Conservation (phyloP, 2,329 filamentous ascomycete species). For the Orbilia quercus region DNA sequence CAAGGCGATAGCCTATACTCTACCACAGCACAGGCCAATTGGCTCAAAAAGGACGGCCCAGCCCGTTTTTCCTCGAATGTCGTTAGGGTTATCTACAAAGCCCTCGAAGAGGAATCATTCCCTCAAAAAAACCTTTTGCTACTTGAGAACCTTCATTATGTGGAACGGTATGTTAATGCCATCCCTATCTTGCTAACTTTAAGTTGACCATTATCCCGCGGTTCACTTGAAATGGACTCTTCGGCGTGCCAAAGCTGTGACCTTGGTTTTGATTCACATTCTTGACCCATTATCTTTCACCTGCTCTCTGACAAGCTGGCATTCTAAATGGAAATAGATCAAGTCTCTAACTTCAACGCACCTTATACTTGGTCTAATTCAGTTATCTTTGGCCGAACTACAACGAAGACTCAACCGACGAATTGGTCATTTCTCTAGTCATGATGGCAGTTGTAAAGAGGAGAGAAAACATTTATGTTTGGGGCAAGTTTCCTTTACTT, state of each 20-base stretch:
- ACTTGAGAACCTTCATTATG: constrained; percentile 87
- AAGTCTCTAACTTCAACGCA: no score
- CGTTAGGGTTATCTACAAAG: constrained; percentile 89
- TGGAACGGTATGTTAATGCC: constrained; percentile 74
- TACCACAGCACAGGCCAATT: constrained; percentile 83
- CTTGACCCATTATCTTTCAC: no score
- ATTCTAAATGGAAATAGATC: no score
- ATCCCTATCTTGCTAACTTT: constrained; percentile 13
- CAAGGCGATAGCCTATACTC: constrained; percentile 78
- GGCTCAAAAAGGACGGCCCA: constrained; percentile 73
- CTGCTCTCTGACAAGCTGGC: no score
- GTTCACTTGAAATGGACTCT: no score
- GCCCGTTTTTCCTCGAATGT: constrained; percentile 80
- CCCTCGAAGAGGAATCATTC: constrained; percentile 83
- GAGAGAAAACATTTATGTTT: constrained; percentile 85
- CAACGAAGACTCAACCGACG: constrained; percentile 86
- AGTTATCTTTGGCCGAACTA: constrained; percentile 97
- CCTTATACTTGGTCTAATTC: constrained; percentile 23
- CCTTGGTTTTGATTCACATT: no score
- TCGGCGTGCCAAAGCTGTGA: no score
- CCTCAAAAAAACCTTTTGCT: constrained; percentile 79
- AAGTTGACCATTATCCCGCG: no score
- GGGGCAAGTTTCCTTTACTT: constrained; percentile 71
- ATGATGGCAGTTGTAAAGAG: constrained; percentile 88
- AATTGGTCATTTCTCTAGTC: constrained; percentile 87